Base-by-base conservation (phyloP, 148 eudicot species). In the Suaeda aralocaspica region DNA sequence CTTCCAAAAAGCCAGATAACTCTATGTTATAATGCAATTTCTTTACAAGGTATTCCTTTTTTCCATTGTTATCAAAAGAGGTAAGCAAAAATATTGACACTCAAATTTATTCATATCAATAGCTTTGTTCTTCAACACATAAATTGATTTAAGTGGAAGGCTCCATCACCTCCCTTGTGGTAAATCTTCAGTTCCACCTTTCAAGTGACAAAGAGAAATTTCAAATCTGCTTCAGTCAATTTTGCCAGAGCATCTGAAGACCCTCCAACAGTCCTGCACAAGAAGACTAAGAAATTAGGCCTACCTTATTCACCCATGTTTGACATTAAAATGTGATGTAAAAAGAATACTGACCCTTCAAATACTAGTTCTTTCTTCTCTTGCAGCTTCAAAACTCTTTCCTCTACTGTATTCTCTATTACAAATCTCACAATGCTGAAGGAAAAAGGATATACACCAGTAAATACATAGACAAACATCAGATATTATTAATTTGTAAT, bases 291-390 rank as follows among this genome's bases (percentile, higher is more conserved):
- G 39, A 53, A 42, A 24, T 62, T 45, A 59, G 42, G 25, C 18
- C 5, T 28, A 16, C 46, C 18, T 39, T 41, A 19, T 18, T 11
- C 59, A 12, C n/a, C 41, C 60, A 12, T 41, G 3, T 7, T 22
- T 9, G 33, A 34, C 15, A 53, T 33, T 36, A 16, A 9, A 18
- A 14, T 3, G 8, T 3, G 8, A 36, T 36, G 41, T 36, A 51
- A 16, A 45, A 4, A 25, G 59, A n/a, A 2, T 7, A 77, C 87
- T 80, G 72, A 94, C 98, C 98, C 98, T 81, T 94, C 96, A 79
- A 91, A 94, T 8, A 94, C 91, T 16, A 89, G 79, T 73, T 89
- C 96, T 84, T 93, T 93, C 84, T 89, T 91, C 81, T 90, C 96
- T 75, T 93, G 98, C 81, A 93, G 79, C 81, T 87, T 84, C 75